A percentile compares a stretch with the other conserved stretches of the same genome.
These are phyloP conservation scores for Tolypocladium guangdongense DNA, from an alignment of 2,329 filamentous ascomycete genomes.

Conservation along the genomic window DNA sequence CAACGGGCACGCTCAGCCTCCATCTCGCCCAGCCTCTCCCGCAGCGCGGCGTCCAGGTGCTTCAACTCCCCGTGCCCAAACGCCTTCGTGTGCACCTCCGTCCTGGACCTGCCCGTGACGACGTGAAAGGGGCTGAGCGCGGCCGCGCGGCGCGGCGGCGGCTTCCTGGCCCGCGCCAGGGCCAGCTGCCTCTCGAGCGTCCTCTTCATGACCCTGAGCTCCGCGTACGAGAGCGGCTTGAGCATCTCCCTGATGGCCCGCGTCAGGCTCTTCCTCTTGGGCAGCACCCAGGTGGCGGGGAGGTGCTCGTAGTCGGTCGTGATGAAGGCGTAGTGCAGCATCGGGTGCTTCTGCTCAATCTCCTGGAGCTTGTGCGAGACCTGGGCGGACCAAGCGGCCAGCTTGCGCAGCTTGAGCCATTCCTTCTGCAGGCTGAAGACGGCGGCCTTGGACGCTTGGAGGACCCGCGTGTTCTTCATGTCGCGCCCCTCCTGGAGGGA, in stretches of 20 bases:
- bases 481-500: slow-evolving; percentile 24
- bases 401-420: slow-evolving; percentile 37
- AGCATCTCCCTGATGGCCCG: slow-evolving; percentile 18
- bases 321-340: slow-evolving; percentile 28
- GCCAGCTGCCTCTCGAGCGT: slow-evolving; percentile 9
- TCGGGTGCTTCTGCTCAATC: slow-evolving; percentile 29
- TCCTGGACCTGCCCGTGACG: background rate
- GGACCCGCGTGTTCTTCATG: slow-evolving; percentile 21
- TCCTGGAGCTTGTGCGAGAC: slow-evolving; percentile 27
- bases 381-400: slow-evolving; percentile 36
- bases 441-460: slow-evolving; percentile 24
- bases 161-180: background rate
- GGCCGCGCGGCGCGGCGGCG: background rate
- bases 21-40: background rate
- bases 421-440: slow-evolving; percentile 37
- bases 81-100: slow-evolving; percentile 1
- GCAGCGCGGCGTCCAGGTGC: slow-evolving; percentile 2
- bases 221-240: slow-evolving; percentile 15
- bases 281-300: slow-evolving; percentile 13
- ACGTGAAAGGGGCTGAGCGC: slow-evolving; percentile 4
- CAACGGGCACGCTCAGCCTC: background rate
- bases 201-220: slow-evolving; percentile 15
- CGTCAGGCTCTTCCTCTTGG: slow-evolving; percentile 13
- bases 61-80: slow-evolving; percentile 1
- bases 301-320: slow-evolving; percentile 19